A percentile compares a stretch with the other conserved stretches of the same genome.
These are phyloP conservation scores for Lasiodiplodia sp. DNA, from an alignment of 2,329 filamentous ascomycete genomes.

Conservation along the genomic window DNA sequence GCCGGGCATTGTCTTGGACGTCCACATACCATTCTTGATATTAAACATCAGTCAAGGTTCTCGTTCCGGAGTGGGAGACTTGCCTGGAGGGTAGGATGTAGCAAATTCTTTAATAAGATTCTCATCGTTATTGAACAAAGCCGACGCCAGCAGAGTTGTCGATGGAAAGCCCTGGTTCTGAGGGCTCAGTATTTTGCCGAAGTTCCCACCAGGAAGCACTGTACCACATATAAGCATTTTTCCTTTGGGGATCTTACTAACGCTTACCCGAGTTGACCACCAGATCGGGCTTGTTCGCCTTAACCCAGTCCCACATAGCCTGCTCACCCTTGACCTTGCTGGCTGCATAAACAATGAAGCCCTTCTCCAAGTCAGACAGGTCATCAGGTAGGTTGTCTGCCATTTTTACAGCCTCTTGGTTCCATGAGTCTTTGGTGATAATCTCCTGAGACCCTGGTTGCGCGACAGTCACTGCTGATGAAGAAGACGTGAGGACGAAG, in stretches of 20 bases:
- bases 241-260: background rate
- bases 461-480: constrained; percentile 40
- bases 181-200: constrained; percentile 31
- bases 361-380: constrained; percentile 34
- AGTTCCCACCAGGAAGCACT: constrained; percentile 30
- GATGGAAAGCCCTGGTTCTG: constrained; percentile 33
- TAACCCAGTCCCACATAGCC: constrained; percentile 52
- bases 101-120: background rate
- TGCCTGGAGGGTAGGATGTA: background rate
- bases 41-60: background rate
- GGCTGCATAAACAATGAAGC: constrained; percentile 48
- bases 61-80: background rate
- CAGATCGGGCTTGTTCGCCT: constrained; percentile 50
- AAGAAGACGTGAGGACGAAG: constrained; percentile 56
- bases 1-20: constrained; percentile 34
- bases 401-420: constrained; percentile 40
- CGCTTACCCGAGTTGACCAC: constrained; percentile 43
- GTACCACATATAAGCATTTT: too few species aligned
- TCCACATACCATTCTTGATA: constrained; percentile 33
- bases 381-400: constrained; percentile 38
- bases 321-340: constrained; percentile 53
- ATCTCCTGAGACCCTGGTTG: constrained; percentile 41
- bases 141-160: constrained; percentile 30
- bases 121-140: constrained; percentile 32
- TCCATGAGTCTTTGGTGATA: constrained; percentile 41